Conservation (phyloP, 192 early-diverging fungal genomes). For the Dissophora ornata region DNA sequence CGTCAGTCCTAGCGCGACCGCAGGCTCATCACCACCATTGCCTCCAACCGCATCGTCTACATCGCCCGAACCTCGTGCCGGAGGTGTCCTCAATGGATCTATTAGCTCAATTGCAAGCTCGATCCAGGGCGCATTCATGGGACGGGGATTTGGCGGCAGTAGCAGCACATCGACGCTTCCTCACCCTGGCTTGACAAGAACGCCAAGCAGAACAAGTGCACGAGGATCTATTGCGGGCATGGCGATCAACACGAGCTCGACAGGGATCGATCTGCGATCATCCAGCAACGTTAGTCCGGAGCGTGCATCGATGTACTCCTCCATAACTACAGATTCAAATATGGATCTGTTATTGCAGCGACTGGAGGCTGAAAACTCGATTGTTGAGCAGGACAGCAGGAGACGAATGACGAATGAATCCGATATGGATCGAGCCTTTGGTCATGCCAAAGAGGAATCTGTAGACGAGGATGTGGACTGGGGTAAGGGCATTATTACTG, state of each 20-base stretch:
- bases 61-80: conserved; percentile 13
- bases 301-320: conserved; percentile 44
- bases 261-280: conserved; percentile 17
- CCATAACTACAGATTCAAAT: conserved; percentile 59
- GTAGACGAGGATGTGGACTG: conserved; percentile 72
- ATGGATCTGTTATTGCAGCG: conserved; percentile 71
- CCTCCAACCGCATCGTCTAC: neutral
- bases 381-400: conserved; percentile 66
- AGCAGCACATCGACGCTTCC: conserved; percentile 1
- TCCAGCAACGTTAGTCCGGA: conserved; percentile 38
- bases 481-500: conserved; percentile 72
- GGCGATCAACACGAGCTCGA: conserved; percentile 13
- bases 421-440: conserved; percentile 55
- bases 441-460: conserved; percentile 54
- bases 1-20: neutral
- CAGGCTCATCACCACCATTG: neutral
- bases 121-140: conserved; percentile 42
- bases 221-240: conserved; percentile 23
- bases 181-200: conserved; percentile 8
- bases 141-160: conserved; percentile 28
- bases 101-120: conserved; percentile 49
- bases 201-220: conserved; percentile 32
- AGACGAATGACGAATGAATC: conserved; percentile 54
- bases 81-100: conserved; percentile 15
- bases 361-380: conserved; percentile 74